Percentiles rank a stretch among this genome's conserved stretches.
Conservation (phyloP, 768 basidiomycete genomes). For the Rhizopogon vesiculosus region DNA sequence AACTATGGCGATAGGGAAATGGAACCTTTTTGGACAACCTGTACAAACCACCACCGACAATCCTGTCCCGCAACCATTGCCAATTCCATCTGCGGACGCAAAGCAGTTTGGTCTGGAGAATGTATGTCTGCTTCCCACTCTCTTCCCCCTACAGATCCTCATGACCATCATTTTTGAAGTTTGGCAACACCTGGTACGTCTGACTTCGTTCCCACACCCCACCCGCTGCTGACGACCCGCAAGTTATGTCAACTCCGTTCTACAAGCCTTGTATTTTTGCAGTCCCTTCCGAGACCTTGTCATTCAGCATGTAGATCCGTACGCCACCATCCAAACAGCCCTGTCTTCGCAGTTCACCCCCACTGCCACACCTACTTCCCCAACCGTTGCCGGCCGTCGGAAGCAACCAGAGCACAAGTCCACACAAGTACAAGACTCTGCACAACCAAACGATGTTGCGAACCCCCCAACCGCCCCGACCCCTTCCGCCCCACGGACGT, state of each 20-base stretch:
- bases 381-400: conserved; percentile 36
- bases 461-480: conserved; percentile 39
- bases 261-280: conserved; percentile 96
- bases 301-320: conserved; percentile 59
- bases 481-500: conserved; percentile 60
- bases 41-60: conserved; percentile 18
- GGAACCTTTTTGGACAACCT: conserved; percentile 31
- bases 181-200: conserved; percentile 91
- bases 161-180: conserved; percentile 42
- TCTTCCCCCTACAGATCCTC: not conserved
- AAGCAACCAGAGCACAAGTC: conserved; percentile 52
- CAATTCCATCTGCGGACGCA: conserved; percentile 57
- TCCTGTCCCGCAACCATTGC: conserved; percentile 24
- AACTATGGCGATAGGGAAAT: conserved; percentile 34
- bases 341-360: conserved; percentile 17
- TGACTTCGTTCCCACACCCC: conserved; percentile 2
- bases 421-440: conserved; percentile 21
- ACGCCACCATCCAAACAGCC: conserved; percentile 32
- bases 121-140: conserved; percentile 45
- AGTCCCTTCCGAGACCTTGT: conserved; percentile 89
- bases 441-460: conserved; percentile 21
- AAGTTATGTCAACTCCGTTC: conserved; percentile 98
- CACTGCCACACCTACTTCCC: conserved; percentile 20
- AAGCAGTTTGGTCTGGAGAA: conserved; percentile 98
- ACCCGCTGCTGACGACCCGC: conserved; percentile 14